phyloP scores from a whole-genome alignment of 176 grass and related monocot species.

The Eremochloa ophiuroides region DNA sequence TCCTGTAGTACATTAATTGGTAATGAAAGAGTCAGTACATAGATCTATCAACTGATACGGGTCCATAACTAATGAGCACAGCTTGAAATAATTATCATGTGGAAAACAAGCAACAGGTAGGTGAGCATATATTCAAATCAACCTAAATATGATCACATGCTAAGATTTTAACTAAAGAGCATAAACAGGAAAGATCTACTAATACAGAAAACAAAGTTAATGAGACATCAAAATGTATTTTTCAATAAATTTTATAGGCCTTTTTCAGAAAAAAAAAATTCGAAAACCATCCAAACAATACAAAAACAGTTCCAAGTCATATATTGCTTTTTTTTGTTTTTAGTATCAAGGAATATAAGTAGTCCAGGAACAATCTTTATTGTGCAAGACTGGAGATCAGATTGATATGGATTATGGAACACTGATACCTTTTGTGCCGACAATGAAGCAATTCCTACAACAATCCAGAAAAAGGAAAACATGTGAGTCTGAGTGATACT shows the following conservation, averaged over 20 bases:
- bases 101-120: not conserved
- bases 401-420: not conserved
- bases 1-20: slow-evolving; percentile 27
- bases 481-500: slow-evolving; percentile 14
- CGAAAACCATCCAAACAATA: not conserved
- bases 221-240: not conserved
- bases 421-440: slow-evolving; percentile 42
- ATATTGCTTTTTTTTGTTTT: not conserved
- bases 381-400: not conserved
- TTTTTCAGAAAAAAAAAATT: not conserved
- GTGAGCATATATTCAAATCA: not conserved
- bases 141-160: not conserved
- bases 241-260: not conserved
- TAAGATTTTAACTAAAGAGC: not conserved
- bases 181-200: not conserved
- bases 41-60: not conserved
- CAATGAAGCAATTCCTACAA: slow-evolving; percentile 42
- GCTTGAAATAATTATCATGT: not conserved
- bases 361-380: not conserved
- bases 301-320: not conserved
- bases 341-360: not conserved
- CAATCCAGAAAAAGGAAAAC: not conserved
- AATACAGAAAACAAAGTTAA: not conserved
- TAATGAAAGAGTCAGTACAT: not conserved
- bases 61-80: not conserved